Conservation (phyloP, 2,329 filamentous ascomycete genomes). For the Fusarium sp. region DNA sequence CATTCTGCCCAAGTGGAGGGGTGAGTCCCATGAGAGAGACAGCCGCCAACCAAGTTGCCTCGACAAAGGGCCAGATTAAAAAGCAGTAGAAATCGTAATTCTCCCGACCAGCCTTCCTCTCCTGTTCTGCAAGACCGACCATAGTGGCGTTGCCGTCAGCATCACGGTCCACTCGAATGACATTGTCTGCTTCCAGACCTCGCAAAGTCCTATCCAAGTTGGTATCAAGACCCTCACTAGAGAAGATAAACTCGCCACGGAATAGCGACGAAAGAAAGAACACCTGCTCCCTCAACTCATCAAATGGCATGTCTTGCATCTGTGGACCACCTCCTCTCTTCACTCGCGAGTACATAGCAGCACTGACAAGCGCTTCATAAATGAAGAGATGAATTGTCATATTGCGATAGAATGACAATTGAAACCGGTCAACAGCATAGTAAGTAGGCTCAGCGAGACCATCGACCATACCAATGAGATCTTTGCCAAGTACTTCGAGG, state of each 20-base stretch:
- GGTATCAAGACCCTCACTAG: constrained; percentile 80
- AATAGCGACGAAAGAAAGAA: constrained; percentile 93
- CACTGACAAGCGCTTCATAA: constrained; percentile 88
- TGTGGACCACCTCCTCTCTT: constrained; percentile 89
- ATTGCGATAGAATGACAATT: constrained; percentile 97
- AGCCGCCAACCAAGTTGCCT: constrained; percentile 91
- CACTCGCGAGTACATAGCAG: constrained; percentile 88
- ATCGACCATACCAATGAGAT: constrained; percentile 82
- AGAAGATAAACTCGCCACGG: constrained; percentile 96
- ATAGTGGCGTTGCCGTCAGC: constrained; percentile 67
- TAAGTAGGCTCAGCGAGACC: constrained; percentile 91
- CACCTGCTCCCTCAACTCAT: constrained; percentile 80
- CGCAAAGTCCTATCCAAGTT: constrained; percentile 85
- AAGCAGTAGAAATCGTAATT: constrained; percentile 99
- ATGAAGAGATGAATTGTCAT: constrained; percentile 99
- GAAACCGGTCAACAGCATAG: constrained; percentile 94
- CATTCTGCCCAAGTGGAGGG: constrained; percentile 70
- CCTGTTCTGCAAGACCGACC: constrained; percentile 79
- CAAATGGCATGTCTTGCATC: constrained; percentile 81
- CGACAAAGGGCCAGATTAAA: constrained; percentile 97
- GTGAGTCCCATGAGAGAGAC: constrained; percentile 88
- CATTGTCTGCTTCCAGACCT: constrained; percentile 80
- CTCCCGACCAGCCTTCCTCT: constrained; percentile 83
- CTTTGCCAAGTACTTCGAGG: constrained; percentile 89
- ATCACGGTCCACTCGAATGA: constrained; percentile 75